Base-by-base conservation (phyloP, 1,284 basidiomycete species). In the Microbotryum scabiosae region DNA sequence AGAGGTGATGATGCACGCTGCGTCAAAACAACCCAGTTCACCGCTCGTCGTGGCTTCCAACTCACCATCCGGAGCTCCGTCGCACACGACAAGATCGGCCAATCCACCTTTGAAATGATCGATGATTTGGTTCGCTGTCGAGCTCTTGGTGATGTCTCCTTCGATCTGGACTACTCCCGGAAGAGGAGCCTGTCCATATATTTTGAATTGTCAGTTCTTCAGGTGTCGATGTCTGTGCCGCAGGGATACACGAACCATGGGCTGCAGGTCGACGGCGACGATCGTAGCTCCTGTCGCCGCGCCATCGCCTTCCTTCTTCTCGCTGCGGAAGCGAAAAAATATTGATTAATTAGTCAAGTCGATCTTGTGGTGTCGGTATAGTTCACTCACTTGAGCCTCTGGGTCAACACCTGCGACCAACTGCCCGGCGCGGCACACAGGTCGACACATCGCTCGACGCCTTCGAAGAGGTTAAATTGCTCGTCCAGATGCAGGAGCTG, bases 1-100 rank as follows among this genome's bases (percentile, higher is more conserved):
- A n/a, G n/a, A n/a, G n/a, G n/a, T n/a, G n/a, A n/a, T n/a, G n/a
- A n/a, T n/a, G n/a, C n/a, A n/a, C n/a, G n/a, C n/a, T n/a, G n/a
- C n/a, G n/a, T n/a, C n/a, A n/a, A n/a, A n/a, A n/a, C n/a, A n/a
- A n/a, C n/a, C n/a, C n/a, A n/a, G n/a, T n/a, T n/a, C n/a, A n/a
- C n/a, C n/a, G n/a, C n/a, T n/a, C n/a, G n/a, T n/a, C n/a, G n/a
- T n/a, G n/a, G n/a, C n/a, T 41, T 8, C 20, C 10, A n/a, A 47
- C 74, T 59, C 23, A 77, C 78, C 78, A 69, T 82, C 81, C 4
- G 81, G 81, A 20, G 81, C 81, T 10, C 81, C 81, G 63, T 82
- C 81, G 65, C 81, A 82, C 2, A 82, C 78, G 30, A 82, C 79
- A 44, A 82, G 72, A 60, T 82, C 78, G 0, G 80, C 80, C 56